phyloP scores from a whole-genome alignment of 2,329 filamentous ascomycete species.

The Colletotrichum karsti region DNA sequence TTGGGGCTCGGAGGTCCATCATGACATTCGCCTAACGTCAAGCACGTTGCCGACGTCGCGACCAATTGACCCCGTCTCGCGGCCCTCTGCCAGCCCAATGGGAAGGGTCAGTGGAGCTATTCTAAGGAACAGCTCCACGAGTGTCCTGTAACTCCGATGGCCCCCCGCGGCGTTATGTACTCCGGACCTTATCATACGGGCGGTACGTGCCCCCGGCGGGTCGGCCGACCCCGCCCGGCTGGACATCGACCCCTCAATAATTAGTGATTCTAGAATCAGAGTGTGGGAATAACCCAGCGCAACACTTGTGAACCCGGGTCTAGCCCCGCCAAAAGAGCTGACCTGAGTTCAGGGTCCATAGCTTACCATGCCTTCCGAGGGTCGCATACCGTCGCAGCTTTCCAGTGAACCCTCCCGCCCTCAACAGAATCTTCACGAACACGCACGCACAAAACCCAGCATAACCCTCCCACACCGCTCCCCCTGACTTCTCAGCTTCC shows the following conservation, averaged over 20 bases:
- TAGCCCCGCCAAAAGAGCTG: slow-evolving; percentile 22
- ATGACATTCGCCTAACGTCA: slow-evolving; percentile 23
- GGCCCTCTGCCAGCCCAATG: slow-evolving; percentile 8
- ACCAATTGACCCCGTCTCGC: background rate
- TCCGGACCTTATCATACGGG: slow-evolving; percentile 27
- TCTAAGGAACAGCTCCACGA: background rate
- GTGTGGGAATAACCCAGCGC: slow-evolving; percentile 22
- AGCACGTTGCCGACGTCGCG: background rate
- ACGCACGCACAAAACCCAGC: background rate
- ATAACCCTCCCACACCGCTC: slow-evolving; percentile 3
- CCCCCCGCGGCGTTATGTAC: slow-evolving; percentile 7
- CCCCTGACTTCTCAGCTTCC: background rate
- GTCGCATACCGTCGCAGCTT: slow-evolving; percentile 24
- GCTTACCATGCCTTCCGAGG: slow-evolving; percentile 29
- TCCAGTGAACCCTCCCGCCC: slow-evolving; percentile 11
- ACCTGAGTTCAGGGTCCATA: slow-evolving; percentile 30
- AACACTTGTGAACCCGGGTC: background rate
- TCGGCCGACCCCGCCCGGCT: slow-evolving; percentile 4
- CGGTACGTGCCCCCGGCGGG: slow-evolving; percentile 17
- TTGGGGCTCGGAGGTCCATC: slow-evolving; percentile 1
- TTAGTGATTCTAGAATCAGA: slow-evolving; percentile 28
- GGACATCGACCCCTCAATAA: slow-evolving; percentile 22
- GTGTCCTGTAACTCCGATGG: slow-evolving; percentile 6
- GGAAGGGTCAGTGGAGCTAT: slow-evolving; percentile 13
- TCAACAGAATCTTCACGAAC: slow-evolving; percentile 16